phyloP scores from a whole-genome alignment of 1,139 yeast genomes.

The Trichomonascaceae sp. region DNA sequence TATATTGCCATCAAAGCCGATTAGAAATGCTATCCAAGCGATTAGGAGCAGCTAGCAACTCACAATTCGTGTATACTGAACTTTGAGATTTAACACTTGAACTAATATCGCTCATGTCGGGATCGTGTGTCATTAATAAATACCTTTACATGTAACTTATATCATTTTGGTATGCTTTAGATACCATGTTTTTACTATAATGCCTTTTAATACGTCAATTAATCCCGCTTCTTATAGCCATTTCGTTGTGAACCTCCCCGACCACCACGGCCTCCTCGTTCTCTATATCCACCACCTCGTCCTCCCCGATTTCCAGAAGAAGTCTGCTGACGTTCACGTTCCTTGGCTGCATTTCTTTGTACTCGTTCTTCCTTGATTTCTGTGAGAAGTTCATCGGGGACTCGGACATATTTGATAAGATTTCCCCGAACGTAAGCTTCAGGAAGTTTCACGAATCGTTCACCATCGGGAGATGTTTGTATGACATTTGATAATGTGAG shows the following conservation, averaged over 20 bases:
- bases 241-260: conserved; percentile 23
- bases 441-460: conserved; percentile 57
- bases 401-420: conserved; percentile 61
- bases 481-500: conserved; percentile 74
- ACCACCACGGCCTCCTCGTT: conserved; percentile 18
- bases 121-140: neutral
- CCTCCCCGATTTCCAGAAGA: conserved; percentile 28
- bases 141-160: neutral
- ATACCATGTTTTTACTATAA: neutral
- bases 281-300: conserved; percentile 38
- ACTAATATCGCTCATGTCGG: neutral
- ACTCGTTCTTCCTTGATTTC: conserved; percentile 78
- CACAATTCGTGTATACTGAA: neutral
- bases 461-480: conserved; percentile 65
- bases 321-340: conserved; percentile 42
- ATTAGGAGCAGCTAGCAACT: too few relatives aligned
- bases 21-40: conserved; percentile 22
- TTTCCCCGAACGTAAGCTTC: conserved; percentile 85
- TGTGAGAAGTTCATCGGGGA: conserved; percentile 47
- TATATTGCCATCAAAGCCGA: conserved; percentile 57
- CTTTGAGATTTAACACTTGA: neutral
- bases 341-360: conserved; percentile 45
- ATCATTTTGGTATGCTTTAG: neutral
- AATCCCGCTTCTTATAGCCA: conserved; percentile 28
- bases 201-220: too few relatives aligned